These are phyloP conservation scores for Colletotrichum eleusines DNA, from an alignment of 2,329 filamentous ascomycete genomes.

Conservation along the genomic window DNA sequence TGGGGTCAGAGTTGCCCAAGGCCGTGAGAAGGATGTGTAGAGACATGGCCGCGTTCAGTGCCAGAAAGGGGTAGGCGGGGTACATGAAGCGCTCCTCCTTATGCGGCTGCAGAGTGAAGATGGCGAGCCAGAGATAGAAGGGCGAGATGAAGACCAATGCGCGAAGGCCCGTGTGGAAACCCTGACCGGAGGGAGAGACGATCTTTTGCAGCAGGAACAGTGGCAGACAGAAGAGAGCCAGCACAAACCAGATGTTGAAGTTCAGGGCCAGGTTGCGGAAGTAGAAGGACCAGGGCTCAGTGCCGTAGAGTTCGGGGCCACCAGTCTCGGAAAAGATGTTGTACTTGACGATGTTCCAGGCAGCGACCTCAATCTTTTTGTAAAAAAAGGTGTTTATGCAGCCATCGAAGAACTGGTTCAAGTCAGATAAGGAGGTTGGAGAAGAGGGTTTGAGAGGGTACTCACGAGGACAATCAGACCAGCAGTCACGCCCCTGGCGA, in stretches of 20 bases:
- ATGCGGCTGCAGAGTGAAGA: conserved; percentile 93
- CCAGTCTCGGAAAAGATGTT: conserved; percentile 88
- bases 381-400: conserved; percentile 88
- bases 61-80: conserved; percentile 90
- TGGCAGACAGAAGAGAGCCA: conserved; percentile 81
- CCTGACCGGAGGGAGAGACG: conserved; percentile 69
- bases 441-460: conserved; percentile 37
- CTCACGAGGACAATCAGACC: conserved; percentile 78
- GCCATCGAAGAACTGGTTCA: conserved; percentile 73
- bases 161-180: conserved; percentile 77
- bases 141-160: conserved; percentile 83
- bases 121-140: conserved; percentile 93
- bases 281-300: conserved; percentile 97
- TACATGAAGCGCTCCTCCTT: conserved; percentile 99
- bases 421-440: conserved; percentile 35
- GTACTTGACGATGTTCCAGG: conserved; percentile 95
- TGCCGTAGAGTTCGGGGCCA: conserved; percentile 93
- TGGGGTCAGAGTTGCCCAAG: conserved; percentile 77
- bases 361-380: conserved; percentile 79
- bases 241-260: conserved; percentile 93
- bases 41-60: conserved; percentile 87
- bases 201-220: conserved; percentile 80
- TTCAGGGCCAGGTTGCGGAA: conserved; percentile 91
- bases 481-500: conserved; percentile 75
- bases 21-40: conserved; percentile 84